phyloP scores from a whole-genome alignment of 345 rosid genomes.

The Camelina laxa region DNA sequence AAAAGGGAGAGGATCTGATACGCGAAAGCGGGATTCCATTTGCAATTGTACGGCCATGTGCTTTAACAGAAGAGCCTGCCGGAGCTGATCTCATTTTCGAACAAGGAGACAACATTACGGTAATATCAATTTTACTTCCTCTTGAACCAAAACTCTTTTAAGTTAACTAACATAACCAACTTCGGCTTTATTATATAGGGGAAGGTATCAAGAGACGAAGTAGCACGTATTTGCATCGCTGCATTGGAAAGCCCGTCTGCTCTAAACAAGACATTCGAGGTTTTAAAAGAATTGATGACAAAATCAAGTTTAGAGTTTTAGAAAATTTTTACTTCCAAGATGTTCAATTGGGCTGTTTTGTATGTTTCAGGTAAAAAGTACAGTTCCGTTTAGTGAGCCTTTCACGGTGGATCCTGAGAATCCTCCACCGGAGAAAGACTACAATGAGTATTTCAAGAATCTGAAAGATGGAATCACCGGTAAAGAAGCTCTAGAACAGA shows the following conservation, averaged over 20 bases:
- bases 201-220: conserved; percentile 92
- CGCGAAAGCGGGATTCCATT: conserved; percentile 90
- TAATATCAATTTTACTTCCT: conserved; percentile 32
- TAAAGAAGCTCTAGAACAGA: conserved; percentile 73
- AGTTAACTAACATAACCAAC: conserved; percentile 29
- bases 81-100: conserved; percentile 94
- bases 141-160: not conserved
- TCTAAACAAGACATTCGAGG: conserved; percentile 93
- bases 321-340: not conserved
- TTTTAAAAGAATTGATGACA: conserved; percentile 8
- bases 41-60: conserved; percentile 89
- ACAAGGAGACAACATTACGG: conserved; percentile 93
- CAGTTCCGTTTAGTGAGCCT: conserved; percentile 84
- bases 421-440: conserved; percentile 90
- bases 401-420: conserved; percentile 88
- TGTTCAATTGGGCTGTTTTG: conserved; percentile 9
- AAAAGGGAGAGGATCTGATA: conserved; percentile 85
- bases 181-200: conserved; percentile 54
- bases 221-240: conserved; percentile 84
- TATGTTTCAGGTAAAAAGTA: conserved; percentile 78
- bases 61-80: conserved; percentile 95
- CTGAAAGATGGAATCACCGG: conserved; percentile 84
- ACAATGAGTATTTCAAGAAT: conserved; percentile 63
- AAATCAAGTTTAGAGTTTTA: not conserved
- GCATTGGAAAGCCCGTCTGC: conserved; percentile 83